Evolutionary conservation across 768 basidiomycete genomes (phyloP).

Genomic region (Tricholoma matsutake): DNA sequence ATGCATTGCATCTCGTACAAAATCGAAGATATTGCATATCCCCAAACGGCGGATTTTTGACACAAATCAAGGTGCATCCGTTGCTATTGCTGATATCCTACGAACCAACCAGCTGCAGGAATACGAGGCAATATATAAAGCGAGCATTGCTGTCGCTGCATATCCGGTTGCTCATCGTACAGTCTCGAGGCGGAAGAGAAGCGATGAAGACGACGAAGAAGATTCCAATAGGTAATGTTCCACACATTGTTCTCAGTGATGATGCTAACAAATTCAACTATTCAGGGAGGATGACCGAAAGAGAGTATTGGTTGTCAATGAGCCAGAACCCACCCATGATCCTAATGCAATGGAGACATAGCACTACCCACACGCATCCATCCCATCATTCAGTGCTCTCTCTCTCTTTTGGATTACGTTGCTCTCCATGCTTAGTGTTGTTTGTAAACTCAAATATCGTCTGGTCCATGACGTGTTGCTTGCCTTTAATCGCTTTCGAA

Average conservation of each 20-base stretch:
- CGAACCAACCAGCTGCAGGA: slow-evolving; percentile 47
- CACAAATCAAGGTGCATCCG: slow-evolving; percentile 77
- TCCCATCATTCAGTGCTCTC: not conserved
- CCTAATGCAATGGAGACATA: slow-evolving; percentile 51
- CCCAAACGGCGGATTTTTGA: slow-evolving; percentile 87
- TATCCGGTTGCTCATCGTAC: slow-evolving; percentile 48
- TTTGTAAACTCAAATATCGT: not conserved
- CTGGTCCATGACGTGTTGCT: not conserved
- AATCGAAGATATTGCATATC: slow-evolving; percentile 92
- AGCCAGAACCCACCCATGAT: slow-evolving; percentile 31
- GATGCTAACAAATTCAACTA: slow-evolving; percentile 2
- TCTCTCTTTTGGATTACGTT: not conserved
- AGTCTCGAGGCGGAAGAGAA: slow-evolving; percentile 62
- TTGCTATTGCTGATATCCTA: not conserved
- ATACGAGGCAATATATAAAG: slow-evolving; percentile 90
- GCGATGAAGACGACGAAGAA: slow-evolving; percentile 71
- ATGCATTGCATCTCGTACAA: slow-evolving; percentile 84
- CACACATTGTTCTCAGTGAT: not conserved
- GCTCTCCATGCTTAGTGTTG: not conserved
- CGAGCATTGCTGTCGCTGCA: slow-evolving; percentile 62
- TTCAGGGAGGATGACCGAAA: slow-evolving; percentile 46
- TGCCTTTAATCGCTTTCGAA: slow-evolving; percentile 2
- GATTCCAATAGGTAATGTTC: slow-evolving; percentile 28
- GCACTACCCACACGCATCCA: slow-evolving; percentile 6
- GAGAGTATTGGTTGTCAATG: slow-evolving; percentile 38